Conservation (phyloP, 2,329 filamentous ascomycete species). For the Teratosphaeria viscida region DNA sequence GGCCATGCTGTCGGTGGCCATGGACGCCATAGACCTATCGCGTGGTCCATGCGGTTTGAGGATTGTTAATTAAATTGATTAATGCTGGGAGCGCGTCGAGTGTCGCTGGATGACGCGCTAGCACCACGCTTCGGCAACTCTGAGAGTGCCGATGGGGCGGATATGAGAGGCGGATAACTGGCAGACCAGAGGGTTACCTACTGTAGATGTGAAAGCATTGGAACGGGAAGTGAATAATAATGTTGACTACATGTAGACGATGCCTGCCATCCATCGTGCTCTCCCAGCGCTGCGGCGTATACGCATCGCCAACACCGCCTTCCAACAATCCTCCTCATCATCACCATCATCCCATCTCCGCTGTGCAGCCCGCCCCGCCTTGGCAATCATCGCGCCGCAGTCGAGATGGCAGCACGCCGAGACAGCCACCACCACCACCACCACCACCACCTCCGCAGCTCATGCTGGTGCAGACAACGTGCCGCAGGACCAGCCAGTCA, state of each 20-base stretch:
- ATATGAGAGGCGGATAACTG: neutral
- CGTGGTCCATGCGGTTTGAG: neutral
- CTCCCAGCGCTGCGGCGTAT: slow-evolving; percentile 22
- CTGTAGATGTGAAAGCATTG: neutral
- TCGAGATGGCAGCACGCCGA: slow-evolving; percentile 18
- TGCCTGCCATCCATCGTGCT: slow-evolving; percentile 15
- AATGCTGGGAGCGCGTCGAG: neutral
- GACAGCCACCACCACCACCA: slow-evolving; percentile 1
- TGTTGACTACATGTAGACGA: neutral
- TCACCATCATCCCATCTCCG: slow-evolving; percentile 12
- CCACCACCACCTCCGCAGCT: slow-evolving; percentile 19
- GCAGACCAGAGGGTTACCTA: neutral
- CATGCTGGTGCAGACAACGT: slow-evolving; percentile 15
- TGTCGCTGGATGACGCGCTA: neutral
- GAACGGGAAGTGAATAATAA: neutral
- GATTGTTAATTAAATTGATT: neutral
- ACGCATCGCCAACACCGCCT: slow-evolving; percentile 20
- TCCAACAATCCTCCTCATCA: slow-evolving; percentile 11
- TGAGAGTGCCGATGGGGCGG: neutral
- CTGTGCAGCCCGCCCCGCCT: slow-evolving; percentile 7
- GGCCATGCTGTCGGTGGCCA: slow-evolving; percentile 15
- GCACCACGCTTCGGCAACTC: neutral
- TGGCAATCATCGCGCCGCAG: slow-evolving; percentile 10
- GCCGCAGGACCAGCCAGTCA: slow-evolving; percentile 17
- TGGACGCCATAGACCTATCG: neutral